Evolutionary conservation across 768 basidiomycete genomes (phyloP).

Genomic region (Mrakia gelida): DNA sequence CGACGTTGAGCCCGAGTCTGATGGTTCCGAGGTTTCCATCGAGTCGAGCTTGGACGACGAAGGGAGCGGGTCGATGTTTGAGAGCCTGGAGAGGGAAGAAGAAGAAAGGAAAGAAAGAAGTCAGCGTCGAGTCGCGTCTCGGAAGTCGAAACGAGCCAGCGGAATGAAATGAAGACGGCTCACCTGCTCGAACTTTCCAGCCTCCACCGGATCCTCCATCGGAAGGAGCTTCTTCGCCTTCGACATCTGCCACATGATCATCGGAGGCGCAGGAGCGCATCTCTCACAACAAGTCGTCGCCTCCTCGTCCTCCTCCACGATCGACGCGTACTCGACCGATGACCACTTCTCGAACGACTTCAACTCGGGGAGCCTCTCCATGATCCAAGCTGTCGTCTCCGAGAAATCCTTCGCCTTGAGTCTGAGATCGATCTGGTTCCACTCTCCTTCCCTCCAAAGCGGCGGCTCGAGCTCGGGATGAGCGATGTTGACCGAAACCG

Average conservation of each 20-base stretch:
- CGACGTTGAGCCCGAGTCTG: slow-evolving; percentile 80
- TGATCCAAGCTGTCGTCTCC: slow-evolving; percentile 75
- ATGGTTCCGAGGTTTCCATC: slow-evolving; percentile 63
- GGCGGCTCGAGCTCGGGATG: neutral
- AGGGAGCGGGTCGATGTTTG: slow-evolving; percentile 78
- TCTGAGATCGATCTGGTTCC: slow-evolving; percentile 78
- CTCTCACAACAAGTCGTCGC: slow-evolving; percentile 58
- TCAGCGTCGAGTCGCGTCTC: too few species aligned
- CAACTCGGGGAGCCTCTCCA: slow-evolving; percentile 74
- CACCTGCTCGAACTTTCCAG: slow-evolving; percentile 77
- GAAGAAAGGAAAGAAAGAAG: too few species aligned
- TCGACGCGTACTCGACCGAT: slow-evolving; percentile 47
- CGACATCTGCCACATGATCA: slow-evolving; percentile 64
- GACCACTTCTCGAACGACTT: slow-evolving; percentile 72
- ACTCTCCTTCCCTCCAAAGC: slow-evolving; percentile 64
- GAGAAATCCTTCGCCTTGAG: slow-evolving; percentile 74
- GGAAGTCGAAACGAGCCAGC: too few species aligned
- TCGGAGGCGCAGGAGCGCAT: slow-evolving; percentile 74
- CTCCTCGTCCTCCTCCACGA: slow-evolving; percentile 34
- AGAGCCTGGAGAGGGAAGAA: slow-evolving; percentile 43
- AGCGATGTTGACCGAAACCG: neutral
- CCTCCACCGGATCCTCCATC: slow-evolving; percentile 77
- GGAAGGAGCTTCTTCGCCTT: slow-evolving; percentile 56
- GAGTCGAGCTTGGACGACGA: slow-evolving; percentile 68
- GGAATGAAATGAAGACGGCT: too few species aligned